A percentile compares a stretch with the other conserved stretches of the same genome.
Conservation (phyloP, 805 yeast species). For the Candida glaebosa region DNA sequence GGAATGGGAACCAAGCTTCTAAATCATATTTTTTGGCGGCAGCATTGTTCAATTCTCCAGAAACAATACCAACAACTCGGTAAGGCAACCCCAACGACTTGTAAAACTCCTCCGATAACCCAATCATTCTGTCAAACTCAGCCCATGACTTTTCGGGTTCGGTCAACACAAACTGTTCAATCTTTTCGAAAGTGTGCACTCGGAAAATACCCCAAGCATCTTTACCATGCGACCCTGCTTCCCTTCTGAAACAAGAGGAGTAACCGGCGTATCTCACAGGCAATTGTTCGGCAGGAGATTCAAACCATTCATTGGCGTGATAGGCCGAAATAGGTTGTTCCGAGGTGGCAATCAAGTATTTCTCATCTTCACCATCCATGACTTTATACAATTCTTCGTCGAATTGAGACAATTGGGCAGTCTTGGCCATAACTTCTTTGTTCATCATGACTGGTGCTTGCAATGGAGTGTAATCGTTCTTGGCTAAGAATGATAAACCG, state of each 20-base stretch:
- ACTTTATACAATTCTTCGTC: conserved; percentile 98
- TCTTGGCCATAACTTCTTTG: conserved; percentile 98
- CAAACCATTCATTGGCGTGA: conserved; percentile 98
- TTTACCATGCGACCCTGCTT: conserved; percentile 98
- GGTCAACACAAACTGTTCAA: conserved; percentile 92
- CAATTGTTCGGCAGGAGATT: conserved; percentile 92
- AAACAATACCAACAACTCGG: conserved; percentile 96
- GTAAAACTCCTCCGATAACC: conserved; percentile 86
- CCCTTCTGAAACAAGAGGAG: conserved; percentile 98
- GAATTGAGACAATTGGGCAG: conserved; percentile 96
- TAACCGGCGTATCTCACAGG: conserved; percentile 97
- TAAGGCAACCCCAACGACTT: conserved; percentile 89
- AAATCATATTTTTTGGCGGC: conserved; percentile 98
- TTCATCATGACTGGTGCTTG: conserved; percentile 99
- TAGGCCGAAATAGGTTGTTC: conserved; percentile 99
- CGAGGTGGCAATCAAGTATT: conserved; percentile 95
- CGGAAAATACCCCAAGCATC: conserved; percentile 99
- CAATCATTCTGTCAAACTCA: conserved; percentile 96
- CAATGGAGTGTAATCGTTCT: conserved; percentile 78
- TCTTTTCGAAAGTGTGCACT: conserved; percentile 97
- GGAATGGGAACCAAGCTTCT: conserved; percentile 99
- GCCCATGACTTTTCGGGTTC: conserved; percentile 99
- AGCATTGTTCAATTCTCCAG: conserved; percentile 97
- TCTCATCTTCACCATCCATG: conserved; percentile 94
- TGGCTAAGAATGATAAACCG: conserved; percentile 80